A percentile compares a stretch with the other conserved stretches of the same genome.
Conservation (phyloP, 768 basidiomycete genomes). For the Trichaptum fuscoviolaceum region DNA sequence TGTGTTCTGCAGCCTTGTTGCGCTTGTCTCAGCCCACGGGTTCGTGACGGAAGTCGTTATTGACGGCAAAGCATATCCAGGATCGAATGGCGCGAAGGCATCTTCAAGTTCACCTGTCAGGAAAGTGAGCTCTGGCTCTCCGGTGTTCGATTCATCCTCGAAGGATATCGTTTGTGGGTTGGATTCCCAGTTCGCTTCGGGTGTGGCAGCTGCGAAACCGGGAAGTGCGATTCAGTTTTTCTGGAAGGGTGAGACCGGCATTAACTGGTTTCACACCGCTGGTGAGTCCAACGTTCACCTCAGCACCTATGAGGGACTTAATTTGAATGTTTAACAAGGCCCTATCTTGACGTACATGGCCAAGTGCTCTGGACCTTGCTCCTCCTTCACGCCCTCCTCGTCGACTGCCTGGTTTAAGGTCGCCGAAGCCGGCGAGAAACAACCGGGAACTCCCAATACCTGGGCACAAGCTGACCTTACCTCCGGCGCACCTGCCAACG, state of each 20-base stretch:
- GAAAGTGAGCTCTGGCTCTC: conserved; percentile 35
- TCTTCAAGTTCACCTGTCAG: conserved; percentile 33
- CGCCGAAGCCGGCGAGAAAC: conserved; percentile 41
- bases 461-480: conserved; percentile 36
- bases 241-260: conserved; percentile 44
- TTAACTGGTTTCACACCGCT: conserved; percentile 24
- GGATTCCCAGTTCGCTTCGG: conserved; percentile 41
- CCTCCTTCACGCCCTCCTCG: conserved; percentile 46
- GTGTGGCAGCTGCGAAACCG: conserved; percentile 52
- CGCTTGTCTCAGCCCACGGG: conserved; percentile 36
- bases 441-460: conserved; percentile 47
- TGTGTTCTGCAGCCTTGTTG: conserved; percentile 14
- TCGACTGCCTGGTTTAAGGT: conserved; percentile 74
- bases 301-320: conserved; percentile 2
- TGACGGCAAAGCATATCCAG: conserved; percentile 38
- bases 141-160: conserved; percentile 57
- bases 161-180: conserved; percentile 55
- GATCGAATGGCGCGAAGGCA: conserved; percentile 31
- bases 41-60: conserved; percentile 37
- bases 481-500: conserved; percentile 20
- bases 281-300: not conserved
- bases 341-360: conserved; percentile 76
- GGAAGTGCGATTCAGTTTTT: conserved; percentile 49
- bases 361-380: conserved; percentile 51
- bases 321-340: conserved; percentile 56